Evolutionary conservation across 2,329 filamentous ascomycete genomes (phyloP).

Genomic region (Aureobasidium sp.): DNA sequence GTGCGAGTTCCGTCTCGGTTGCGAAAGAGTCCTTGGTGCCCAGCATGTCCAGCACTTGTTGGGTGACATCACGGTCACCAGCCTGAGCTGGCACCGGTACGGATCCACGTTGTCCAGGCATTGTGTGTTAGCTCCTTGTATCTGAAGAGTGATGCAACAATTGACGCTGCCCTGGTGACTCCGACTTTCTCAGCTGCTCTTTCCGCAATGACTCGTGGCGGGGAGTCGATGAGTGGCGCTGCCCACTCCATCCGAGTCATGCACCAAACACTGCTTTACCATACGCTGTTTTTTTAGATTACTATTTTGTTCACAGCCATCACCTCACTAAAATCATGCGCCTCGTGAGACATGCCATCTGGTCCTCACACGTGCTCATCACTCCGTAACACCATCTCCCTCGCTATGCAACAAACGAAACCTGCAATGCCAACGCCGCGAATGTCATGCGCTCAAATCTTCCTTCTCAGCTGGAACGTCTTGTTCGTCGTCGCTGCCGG

Average conservation of each 20-base stretch:
- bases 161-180: not conserved
- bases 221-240: not conserved
- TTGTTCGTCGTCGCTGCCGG: conserved; percentile 35
- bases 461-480: conserved; percentile 10
- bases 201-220: conserved; percentile 8
- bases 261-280: not conserved
- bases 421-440: not conserved
- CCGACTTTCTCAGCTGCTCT: not conserved
- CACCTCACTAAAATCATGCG: too few species aligned
- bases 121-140: conserved; percentile 22
- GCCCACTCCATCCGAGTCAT: not conserved
- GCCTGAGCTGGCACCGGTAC: conserved; percentile 38
- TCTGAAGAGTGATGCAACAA: not conserved
- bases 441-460: conserved; percentile 3
- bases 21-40: conserved; percentile 32
- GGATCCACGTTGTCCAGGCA: conserved; percentile 42
- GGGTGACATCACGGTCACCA: conserved; percentile 51
- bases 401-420: conserved; percentile 1
- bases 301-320: too few species aligned
- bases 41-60: conserved; percentile 72
- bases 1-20: conserved; percentile 28
- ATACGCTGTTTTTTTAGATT: too few species aligned
- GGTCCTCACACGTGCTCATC: not conserved
- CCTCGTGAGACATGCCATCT: not conserved
- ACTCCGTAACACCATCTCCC: not conserved